Base-by-base conservation (phyloP, 768 basidiomycete genomes). In the Tulasnella sp. region DNA sequence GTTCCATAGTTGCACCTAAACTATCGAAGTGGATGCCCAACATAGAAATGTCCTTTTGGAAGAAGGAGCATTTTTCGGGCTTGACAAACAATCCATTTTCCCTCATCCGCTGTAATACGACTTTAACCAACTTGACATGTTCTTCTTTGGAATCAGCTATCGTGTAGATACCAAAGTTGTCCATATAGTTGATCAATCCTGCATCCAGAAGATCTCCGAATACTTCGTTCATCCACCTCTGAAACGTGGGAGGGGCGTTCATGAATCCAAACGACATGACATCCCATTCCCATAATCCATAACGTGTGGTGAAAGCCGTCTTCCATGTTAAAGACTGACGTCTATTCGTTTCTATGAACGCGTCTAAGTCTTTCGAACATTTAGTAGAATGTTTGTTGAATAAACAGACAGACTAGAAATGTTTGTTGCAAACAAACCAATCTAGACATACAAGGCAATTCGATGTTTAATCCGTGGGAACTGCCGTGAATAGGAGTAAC, bases 221-320 rank as follows among this genome's bases (percentile, higher is more conserved):
- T 16, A 59, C 41, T 19, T 54, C 44, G 39, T 60, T 52, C 50
- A 61, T 58, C 29, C 53, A 29, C 9, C 37, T 37, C 45, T 62
- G 61, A 50, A 61, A 61, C 4, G 55, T 27, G 4, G 57, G 15
- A 56, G n/a, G 39, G 19, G 39, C 39, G 6, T 40, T 40, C 10
- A 16, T 20, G 5, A 40, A 25, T 6, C 39, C 58, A 22, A 59
- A 58, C 1, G 58, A 58, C 61, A 62, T 62, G 34, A 62, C 60
- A 1, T 48, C 37, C 33, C 37, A 60, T 46, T 62, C 57, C 50
- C 48, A 61, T 12, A 33, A 49, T 5, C 61, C 60, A 32, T 58
- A 60, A 4, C 59, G 53, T 5, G 51, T 57, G 4, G 45, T 20
- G 53, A 64, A 63, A 0, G 59, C 63, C 6, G 63, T 63, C 34